Base-by-base conservation (phyloP, 768 basidiomycete species). In the Pleurotus tuber-regium region DNA sequence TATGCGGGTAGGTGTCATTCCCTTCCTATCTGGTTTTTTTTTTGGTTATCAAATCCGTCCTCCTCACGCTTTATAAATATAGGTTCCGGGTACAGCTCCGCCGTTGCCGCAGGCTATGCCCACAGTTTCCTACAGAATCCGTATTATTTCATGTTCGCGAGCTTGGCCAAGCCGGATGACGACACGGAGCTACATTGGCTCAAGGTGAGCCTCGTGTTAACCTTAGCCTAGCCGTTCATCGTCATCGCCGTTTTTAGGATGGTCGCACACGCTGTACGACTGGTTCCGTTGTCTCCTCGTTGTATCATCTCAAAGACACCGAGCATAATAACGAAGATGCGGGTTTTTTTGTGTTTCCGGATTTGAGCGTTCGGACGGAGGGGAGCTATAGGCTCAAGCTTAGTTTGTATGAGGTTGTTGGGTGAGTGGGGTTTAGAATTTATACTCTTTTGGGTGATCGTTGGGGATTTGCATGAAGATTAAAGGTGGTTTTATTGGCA, bases 291-390 rank as follows among this genome's bases (percentile, higher is more conserved):
- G 95, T 98, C 3, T 91, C 89, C 1, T 89, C 86, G 1, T 72
- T 98, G 9, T 97, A 96, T 64, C 93, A 96, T 62, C 77, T 97
- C 50, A 96, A 94, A 63, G 91, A 85, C 54, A 77, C 78, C 0
- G 75, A 76, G 54, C 66, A 76, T 50, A 71, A 71, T 43, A 77
- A 77, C 51, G 73, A 78, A 66, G 89, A 92, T 60, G 92, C 91
- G 6, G 94, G 92, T 0, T 94, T 95, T 73, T 98, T 98, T 62
- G 93, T 97, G 26, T 98, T 98, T 60, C 95, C 95, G 0, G 95
- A 97, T 66, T 77, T 98, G 21, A 89, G 87, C 54, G 92, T 98
- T 4, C 75, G 92, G 54, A 92, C 91, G 2, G 95, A 98, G 66
- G 95, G 95, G 6, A 87, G 86, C 57, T 98, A 95, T 61, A 76